Percentiles rank a stretch among this genome's conserved stretches.
Evolutionary conservation across 78 protist species (phyloP).

Genomic region (Diacronema lutheri): DNA sequence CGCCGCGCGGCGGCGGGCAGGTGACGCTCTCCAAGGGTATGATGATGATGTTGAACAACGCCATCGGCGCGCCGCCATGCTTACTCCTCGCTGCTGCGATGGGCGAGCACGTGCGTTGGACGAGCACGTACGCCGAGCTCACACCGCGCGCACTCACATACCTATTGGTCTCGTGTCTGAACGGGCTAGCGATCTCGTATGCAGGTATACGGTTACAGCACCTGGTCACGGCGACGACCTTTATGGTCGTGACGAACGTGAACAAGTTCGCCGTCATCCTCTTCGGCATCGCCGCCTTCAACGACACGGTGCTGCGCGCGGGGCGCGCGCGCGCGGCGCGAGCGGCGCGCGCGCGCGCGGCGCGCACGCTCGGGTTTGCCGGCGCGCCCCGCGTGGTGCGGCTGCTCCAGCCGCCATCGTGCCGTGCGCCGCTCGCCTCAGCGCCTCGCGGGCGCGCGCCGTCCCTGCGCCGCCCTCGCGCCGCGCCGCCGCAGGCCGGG

Average conservation of each 20-base stretch:
- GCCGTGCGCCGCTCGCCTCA: no score
- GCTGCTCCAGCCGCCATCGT: no score
- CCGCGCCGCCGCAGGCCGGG: no score
- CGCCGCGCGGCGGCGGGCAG: neutral
- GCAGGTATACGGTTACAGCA: constrained; percentile 4
- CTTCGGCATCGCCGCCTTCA: neutral
- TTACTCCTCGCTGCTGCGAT: neutral
- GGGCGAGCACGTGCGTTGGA: neutral
- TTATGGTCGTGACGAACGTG: neutral
- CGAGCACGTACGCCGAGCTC: neutral
- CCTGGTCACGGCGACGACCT: constrained; percentile 4
- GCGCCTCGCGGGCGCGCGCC: no score
- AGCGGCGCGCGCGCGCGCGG: no score
- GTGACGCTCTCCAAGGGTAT: neutral
- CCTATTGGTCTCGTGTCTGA: neutral
- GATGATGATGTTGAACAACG: constrained; percentile 14
- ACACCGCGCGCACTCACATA: neutral
- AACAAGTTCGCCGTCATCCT: constrained; percentile 7
- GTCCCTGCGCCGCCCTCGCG: no score
- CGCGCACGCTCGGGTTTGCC: no score
- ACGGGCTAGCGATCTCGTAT: constrained; percentile 15
- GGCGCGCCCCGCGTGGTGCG: no score
- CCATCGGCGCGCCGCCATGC: neutral
- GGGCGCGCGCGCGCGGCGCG: no score
- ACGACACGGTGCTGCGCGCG: neutral